Conservation (phyloP, 2,329 filamentous ascomycete species). For the Ophiostoma ulmi region DNA sequence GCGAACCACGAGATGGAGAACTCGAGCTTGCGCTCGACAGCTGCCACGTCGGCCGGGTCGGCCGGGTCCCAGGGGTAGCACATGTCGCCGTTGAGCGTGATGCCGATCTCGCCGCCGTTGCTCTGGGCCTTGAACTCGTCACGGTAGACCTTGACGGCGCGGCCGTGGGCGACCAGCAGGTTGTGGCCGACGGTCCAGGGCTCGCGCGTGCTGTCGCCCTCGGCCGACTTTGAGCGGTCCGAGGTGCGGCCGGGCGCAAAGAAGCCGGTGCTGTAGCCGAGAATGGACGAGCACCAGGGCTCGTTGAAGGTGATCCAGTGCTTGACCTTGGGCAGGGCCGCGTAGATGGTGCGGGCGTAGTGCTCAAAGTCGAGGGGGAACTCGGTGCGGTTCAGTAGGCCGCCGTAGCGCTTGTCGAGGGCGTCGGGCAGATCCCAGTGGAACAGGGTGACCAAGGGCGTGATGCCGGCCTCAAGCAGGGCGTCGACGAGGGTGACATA, state of each 20-base stretch:
- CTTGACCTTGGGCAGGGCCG: slow-evolving; percentile 70
- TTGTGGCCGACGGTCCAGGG: slow-evolving; percentile 81
- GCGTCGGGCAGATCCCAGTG: slow-evolving; percentile 84
- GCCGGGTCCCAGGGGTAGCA: slow-evolving; percentile 76
- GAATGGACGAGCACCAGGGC: slow-evolving; percentile 76
- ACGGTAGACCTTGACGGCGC: slow-evolving; percentile 75
- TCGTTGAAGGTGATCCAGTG: slow-evolving; percentile 91
- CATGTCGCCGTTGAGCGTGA: slow-evolving; percentile 82
- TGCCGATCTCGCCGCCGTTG: slow-evolving; percentile 73
- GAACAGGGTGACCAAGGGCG: slow-evolving; percentile 75
- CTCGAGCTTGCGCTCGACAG: slow-evolving; percentile 74
- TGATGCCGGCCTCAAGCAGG: slow-evolving; percentile 69
- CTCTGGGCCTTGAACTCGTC: slow-evolving; percentile 67
- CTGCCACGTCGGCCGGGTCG: slow-evolving; percentile 69
- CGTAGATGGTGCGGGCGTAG: slow-evolving; percentile 72
- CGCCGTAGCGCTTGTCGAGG: slow-evolving; percentile 75
- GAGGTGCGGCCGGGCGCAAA: slow-evolving; percentile 81
- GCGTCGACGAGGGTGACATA: slow-evolving; percentile 77
- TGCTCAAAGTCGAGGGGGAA: slow-evolving; percentile 76
- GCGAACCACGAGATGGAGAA: slow-evolving; percentile 86
- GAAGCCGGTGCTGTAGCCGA: slow-evolving; percentile 71
- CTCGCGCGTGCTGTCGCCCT: slow-evolving; percentile 70
- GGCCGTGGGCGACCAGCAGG: slow-evolving; percentile 71
- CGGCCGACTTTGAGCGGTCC: slow-evolving; percentile 63
- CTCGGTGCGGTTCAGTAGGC: slow-evolving; percentile 73